Percentiles rank a stretch among this genome's conserved stretches.
These are phyloP conservation scores for Krasilnikovozyma curviuscula DNA, from an alignment of 768 basidiomycete genomes.

Conservation along the genomic window DNA sequence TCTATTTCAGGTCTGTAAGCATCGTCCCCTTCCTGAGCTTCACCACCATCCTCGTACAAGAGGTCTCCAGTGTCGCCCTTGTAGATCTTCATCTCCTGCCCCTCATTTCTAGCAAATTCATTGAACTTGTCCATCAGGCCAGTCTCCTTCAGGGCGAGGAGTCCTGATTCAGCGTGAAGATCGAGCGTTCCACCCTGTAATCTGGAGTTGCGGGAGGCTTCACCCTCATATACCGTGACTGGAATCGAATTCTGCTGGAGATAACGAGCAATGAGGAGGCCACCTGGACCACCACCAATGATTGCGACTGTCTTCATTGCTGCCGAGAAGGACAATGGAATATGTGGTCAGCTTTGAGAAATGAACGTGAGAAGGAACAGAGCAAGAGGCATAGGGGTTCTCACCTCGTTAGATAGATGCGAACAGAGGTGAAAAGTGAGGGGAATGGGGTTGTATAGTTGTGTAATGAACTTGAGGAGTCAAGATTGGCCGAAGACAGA, in stretches of 20 bases:
- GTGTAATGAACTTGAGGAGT: too few species aligned
- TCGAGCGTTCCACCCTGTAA: constrained; percentile 22
- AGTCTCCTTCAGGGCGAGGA: constrained; percentile 16
- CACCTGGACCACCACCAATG: constrained; percentile 22
- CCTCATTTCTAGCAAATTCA: constrained; percentile 14
- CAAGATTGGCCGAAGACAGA: too few species aligned
- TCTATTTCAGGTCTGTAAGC: constrained; percentile 16
- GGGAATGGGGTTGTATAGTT: too few species aligned
- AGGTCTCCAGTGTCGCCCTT: constrained; percentile 14
- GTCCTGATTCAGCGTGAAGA: constrained; percentile 20
- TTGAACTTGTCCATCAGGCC: constrained; percentile 18
- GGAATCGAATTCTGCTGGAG: constrained; percentile 17
- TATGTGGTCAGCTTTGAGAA: too few species aligned
- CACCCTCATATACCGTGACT: constrained; percentile 18
- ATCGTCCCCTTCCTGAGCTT: neutral
- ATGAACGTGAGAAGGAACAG: too few species aligned
- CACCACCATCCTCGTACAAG: constrained; percentile 11
- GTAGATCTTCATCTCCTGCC: constrained; percentile 17
- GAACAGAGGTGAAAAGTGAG: too few species aligned
- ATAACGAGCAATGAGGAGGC: constrained; percentile 20
- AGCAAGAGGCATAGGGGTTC: too few species aligned
- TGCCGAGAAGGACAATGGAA: neutral
- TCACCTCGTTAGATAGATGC: too few species aligned
- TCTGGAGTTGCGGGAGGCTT: constrained; percentile 9
- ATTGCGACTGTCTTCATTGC: constrained; percentile 12